Evolutionary conservation across 164 flowering plant species (phyloP), one percentile per base, ranked within the genome.

Genomic region (Vitis cinerea): DNA sequence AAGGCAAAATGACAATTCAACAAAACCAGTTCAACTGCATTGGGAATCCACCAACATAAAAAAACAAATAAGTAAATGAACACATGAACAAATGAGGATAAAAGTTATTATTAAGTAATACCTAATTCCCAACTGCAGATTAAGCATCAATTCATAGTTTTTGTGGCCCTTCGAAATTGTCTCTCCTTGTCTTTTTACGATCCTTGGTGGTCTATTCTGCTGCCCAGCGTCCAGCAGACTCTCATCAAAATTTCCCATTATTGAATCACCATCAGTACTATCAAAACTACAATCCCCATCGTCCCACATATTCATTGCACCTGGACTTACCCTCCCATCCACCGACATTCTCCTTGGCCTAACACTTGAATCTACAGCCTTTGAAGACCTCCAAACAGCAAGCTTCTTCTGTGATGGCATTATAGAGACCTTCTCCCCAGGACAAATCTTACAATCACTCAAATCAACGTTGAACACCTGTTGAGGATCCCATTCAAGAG

Each of bases 391-490:
- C 90, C 91, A 89, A 50, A 79, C 70, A 1, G 85, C 82, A 5
- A 86, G 84, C 78, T 82, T 88, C 79, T 94, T 92, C 70, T 94
- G 97, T 0, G 99, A 94, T 5, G 95, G 99, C 59, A 86, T 64
- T 11, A 88, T 69, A 0, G 88, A 72, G 9, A 92, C 85, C 77
- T 86, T 88, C 81, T 92, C 97, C 11, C 65, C 75, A 0, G 82
- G 85, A 49, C 87, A 86, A 56, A 95, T 71, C 69, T 71, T 78
- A 66, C 87, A 83, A 19, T 85, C 92, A 8, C 27, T 70, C 66
- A 91, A 76, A 53, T 87, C 81, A 9, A 70, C 82, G 4, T 74
- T 60, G 30, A 77, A 92, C 57, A 91, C 83, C 23, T 81, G 83
- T 63, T 84, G 89, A 47, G 94, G 97, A 79, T 86, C 84, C 96